Percentiles rank a stretch among this genome's conserved stretches.
phyloP scores from a whole-genome alignment of 2,329 filamentous ascomycete genomes.

The Aureobasidium subglaciale region DNA sequence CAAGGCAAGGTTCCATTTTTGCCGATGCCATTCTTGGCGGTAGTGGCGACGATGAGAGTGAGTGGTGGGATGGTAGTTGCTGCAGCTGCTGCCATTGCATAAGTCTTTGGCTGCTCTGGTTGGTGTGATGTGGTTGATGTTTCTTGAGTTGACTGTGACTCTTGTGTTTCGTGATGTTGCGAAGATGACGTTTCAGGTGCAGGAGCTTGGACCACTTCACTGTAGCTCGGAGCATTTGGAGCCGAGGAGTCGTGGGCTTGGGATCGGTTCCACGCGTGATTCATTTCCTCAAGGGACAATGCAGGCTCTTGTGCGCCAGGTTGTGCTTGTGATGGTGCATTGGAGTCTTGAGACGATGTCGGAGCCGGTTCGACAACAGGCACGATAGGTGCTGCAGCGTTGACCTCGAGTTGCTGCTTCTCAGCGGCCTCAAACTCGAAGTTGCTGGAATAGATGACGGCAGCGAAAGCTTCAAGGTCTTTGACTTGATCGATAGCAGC shows the following conservation, averaged over 20 bases:
- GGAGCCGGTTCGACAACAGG: neutral
- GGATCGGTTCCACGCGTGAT: slow-evolving; percentile 2
- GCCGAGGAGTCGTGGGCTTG: neutral
- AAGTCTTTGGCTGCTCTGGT: neutral
- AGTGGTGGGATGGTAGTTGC: slow-evolving; percentile 34
- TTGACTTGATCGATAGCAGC: slow-evolving; percentile 65
- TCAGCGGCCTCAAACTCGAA: slow-evolving; percentile 50
- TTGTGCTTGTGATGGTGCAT: neutral
- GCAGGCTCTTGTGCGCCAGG: neutral
- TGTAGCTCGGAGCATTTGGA: slow-evolving; percentile 2
- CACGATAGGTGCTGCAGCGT: neutral
- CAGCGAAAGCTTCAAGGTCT: slow-evolving; percentile 75
- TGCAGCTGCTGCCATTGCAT: slow-evolving; percentile 11
- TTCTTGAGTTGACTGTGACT: neutral
- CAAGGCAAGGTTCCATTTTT: slow-evolving; percentile 73
- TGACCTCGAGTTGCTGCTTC: neutral
- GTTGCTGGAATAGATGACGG: slow-evolving; percentile 81
- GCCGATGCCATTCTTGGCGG: slow-evolving; percentile 82
- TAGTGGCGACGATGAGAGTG: slow-evolving; percentile 91
- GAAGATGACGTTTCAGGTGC: neutral
- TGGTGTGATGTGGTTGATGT: neutral
- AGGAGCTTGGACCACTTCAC: slow-evolving; percentile 9
- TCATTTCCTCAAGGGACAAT: neutral
- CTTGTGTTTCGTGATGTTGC: slow-evolving; percentile 1
- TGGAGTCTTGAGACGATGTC: neutral